Evolutionary conservation across 257 asterid species (phyloP).

Genomic region (Fraxinus pennsylvanica): DNA sequence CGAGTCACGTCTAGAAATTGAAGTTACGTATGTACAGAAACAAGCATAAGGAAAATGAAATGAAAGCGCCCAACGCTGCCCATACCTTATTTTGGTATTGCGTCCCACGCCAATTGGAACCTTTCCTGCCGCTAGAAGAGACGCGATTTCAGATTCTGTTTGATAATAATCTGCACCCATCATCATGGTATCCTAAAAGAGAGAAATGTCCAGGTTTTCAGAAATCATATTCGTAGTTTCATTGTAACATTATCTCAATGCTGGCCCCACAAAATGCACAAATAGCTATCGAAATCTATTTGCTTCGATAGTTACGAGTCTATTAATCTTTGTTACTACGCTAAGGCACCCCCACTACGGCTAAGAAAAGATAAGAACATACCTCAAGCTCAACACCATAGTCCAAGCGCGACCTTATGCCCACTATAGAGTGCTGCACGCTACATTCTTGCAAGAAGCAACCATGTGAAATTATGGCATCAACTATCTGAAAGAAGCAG

Average conservation of each 20-base stretch:
- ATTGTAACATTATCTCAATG: background rate
- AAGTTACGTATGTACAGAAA: background rate
- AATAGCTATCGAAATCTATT: no score
- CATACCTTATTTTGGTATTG: constrained; percentile 79
- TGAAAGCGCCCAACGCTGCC: background rate
- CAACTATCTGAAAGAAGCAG: constrained; percentile 61
- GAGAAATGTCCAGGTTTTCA: background rate
- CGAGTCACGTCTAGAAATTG: background rate
- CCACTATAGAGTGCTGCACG: constrained; percentile 83
- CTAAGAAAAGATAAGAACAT: constrained; percentile 6
- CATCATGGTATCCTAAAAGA: constrained; percentile 89
- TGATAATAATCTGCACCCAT: constrained; percentile 96
- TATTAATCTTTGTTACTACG: background rate
- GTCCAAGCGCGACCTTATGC: constrained; percentile 81
- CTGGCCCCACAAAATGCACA: background rate
- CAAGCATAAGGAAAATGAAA: background rate
- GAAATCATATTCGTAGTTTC: background rate
- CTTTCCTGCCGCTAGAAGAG: constrained; percentile 70
- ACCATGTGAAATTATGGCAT: constrained; percentile 90
- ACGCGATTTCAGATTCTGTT: constrained; percentile 84
- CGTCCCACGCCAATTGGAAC: constrained; percentile 90
- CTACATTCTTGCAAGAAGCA: constrained; percentile 82
- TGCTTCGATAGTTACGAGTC: background rate
- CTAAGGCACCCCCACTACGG: background rate
- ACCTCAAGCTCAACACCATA: constrained; percentile 84